Evolutionary conservation across 2,329 filamentous ascomycete species (phyloP), one percentile per base, ranked within the genome.

Genomic region (Aspergillus sojae): DNA sequence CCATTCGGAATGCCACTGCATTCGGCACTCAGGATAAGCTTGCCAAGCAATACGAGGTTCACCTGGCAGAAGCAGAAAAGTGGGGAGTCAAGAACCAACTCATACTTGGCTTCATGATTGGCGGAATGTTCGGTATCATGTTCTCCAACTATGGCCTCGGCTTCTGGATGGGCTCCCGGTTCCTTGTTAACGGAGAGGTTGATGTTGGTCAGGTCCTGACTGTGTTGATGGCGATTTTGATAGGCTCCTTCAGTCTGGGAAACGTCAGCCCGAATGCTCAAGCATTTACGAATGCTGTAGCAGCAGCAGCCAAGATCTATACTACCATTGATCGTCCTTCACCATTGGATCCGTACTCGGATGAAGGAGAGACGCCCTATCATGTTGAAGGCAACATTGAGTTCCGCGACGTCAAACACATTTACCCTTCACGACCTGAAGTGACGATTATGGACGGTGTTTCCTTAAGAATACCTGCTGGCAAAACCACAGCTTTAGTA

Each of bases 11-110:
- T 73, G 91, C 94, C 7, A 89, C 92, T 9, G 95, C 95, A 34
- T 99, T 97, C 73, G 93, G 93, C 50, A 97, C 94, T 0, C 94
- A 98, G 77, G 91, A 94, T 61, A 93, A 94, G 67, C 85, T 98
- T n/a, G 92, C 94, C 12, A 85, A 85, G 66, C 90, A 94, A 76
- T 98, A 98, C 75, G 91, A 96, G 70, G 76, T 74, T 2, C 91
- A 96, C 75, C 82, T 98, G 36, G 79, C 80, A 50, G 84, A 86
- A 60, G 94, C 93, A 16, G 89, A 95, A 74, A 86, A 83, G 69
- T 93, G 86, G 75, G 95, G 94, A 23, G 88, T 88, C 78, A 91
- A 88, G 71, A 86, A 91, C 73, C 94, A 97, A 81, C 81, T 85
- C 21, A 83, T 86, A 26, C 81, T 96, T 34, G 91, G 88, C 12